These are phyloP conservation scores for Yamadazyma siamensis DNA, from an alignment of 1,139 yeast species.

Conservation along the genomic window DNA sequence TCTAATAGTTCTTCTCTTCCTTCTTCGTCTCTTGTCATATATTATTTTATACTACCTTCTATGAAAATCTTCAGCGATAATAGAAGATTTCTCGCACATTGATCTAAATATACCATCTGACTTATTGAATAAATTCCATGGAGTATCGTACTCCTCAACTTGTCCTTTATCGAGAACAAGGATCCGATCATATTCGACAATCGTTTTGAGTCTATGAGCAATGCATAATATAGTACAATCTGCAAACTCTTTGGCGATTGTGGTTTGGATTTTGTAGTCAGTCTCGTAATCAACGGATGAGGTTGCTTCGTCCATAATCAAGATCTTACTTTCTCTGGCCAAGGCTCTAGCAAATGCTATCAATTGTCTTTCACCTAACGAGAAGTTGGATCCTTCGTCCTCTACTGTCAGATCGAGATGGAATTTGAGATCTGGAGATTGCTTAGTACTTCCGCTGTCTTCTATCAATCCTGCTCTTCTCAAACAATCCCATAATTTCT, in stretches of 20 bases:
- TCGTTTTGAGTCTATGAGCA: slow-evolving; percentile 55
- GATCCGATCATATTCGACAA: slow-evolving; percentile 48
- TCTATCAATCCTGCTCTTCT: slow-evolving; percentile 28
- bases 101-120: slow-evolving; percentile 35
- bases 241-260: slow-evolving; percentile 42
- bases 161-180: slow-evolving; percentile 51
- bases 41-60: too few species aligned
- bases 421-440: slow-evolving; percentile 31
- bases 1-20: too few species aligned
- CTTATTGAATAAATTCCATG: slow-evolving; percentile 33
- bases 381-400: slow-evolving; percentile 51
- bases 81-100: slow-evolving; percentile 38
- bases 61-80: slow-evolving; percentile 10
- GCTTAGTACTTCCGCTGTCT: too few species aligned
- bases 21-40: too few species aligned
- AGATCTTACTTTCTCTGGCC: slow-evolving; percentile 46
- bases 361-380: slow-evolving; percentile 54
- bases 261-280: slow-evolving; percentile 47
- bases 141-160: slow-evolving; percentile 47
- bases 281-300: slow-evolving; percentile 57
- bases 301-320: slow-evolving; percentile 56
- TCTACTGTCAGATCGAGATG: slow-evolving; percentile 49
- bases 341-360: slow-evolving; percentile 53
- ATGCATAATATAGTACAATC: slow-evolving; percentile 51
- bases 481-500: slow-evolving; percentile 29